Conservation (phyloP, 2,329 filamentous ascomycete genomes). For the Diplodia scrobiculata region DNA sequence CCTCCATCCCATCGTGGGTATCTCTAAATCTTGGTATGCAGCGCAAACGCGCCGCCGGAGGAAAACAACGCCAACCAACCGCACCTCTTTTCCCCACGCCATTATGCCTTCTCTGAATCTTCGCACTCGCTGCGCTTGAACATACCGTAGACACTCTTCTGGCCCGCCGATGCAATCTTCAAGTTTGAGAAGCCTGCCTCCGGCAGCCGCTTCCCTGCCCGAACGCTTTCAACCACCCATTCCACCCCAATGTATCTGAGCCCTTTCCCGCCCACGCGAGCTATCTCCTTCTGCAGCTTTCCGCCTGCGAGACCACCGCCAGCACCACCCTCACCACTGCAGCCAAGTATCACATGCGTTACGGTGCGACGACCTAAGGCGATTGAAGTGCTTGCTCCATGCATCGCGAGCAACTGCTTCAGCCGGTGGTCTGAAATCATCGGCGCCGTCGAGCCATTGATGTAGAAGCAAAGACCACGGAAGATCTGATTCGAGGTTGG, state of each 20-base stretch:
- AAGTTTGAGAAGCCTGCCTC: slow-evolving; percentile 71
- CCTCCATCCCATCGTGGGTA: background rate
- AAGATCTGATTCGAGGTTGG: slow-evolving; percentile 59
- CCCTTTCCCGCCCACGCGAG: slow-evolving; percentile 64
- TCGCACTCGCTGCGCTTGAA: background rate
- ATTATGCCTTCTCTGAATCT: background rate
- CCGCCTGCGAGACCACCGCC: slow-evolving; percentile 74
- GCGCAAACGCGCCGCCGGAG: background rate
- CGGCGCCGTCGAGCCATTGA: slow-evolving; percentile 85
- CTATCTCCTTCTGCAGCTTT: slow-evolving; percentile 82
- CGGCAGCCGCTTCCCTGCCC: slow-evolving; percentile 62
- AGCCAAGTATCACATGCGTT: slow-evolving; percentile 81
- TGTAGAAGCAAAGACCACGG: slow-evolving; percentile 71
- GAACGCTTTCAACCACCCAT: slow-evolving; percentile 55
- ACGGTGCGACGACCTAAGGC: slow-evolving; percentile 71
- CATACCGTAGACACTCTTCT: slow-evolving; percentile 21
- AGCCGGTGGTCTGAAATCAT: slow-evolving; percentile 82
- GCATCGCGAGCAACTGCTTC: slow-evolving; percentile 71
- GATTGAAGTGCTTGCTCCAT: slow-evolving; percentile 73
- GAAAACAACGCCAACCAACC: slow-evolving; percentile 7
- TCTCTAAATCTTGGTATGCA: background rate
- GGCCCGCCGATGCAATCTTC: slow-evolving; percentile 49
- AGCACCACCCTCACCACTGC: slow-evolving; percentile 51
- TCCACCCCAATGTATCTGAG: slow-evolving; percentile 80
- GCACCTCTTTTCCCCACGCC: background rate